Percentiles rank a stretch among this genome's conserved stretches.
These are phyloP conservation scores for Elongisporangium prolatum DNA, from an alignment of 352 stramenopile genomes.

Conservation along the genomic window DNA sequence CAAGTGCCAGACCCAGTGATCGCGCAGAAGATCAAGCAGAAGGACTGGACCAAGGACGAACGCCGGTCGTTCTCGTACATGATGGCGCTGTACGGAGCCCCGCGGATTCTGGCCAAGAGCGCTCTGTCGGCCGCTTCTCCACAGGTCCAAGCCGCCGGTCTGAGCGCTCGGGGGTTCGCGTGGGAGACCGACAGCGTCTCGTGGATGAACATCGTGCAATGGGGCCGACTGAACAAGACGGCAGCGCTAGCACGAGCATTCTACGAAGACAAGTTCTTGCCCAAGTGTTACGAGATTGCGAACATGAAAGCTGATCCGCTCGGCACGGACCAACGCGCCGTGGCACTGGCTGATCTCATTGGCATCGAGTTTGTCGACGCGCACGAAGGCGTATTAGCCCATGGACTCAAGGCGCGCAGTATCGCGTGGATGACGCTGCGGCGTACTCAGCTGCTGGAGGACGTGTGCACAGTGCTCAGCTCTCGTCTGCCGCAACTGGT, in stretches of 20 bases:
- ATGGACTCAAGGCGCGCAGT: conserved; percentile 83
- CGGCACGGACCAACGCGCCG: conserved; percentile 65
- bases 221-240: conserved; percentile 83
- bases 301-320: conserved; percentile 78
- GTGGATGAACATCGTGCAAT: conserved; percentile 80
- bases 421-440: conserved; percentile 80
- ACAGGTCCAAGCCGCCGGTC: conserved; percentile 24
- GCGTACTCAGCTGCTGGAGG: conserved; percentile 64
- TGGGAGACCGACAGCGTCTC: conserved; percentile 81
- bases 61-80: conserved; percentile 77
- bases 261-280: conserved; percentile 70
- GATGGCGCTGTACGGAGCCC: conserved; percentile 66
- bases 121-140: conserved; percentile 24
- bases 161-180: conserved; percentile 41
- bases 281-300: conserved; percentile 72
- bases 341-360: conserved; percentile 69
- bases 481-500: conserved; percentile 31
- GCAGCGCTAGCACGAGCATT: conserved; percentile 48
- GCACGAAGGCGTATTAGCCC: conserved; percentile 73
- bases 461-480: conserved; percentile 62
- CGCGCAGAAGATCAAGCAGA: conserved; percentile 63
- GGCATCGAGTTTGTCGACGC: conserved; percentile 86
- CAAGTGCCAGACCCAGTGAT: conserved; percentile 55
- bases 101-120: conserved; percentile 70
- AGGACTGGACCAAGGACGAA: conserved; percentile 86